phyloP scores from a whole-genome alignment of 768 basidiomycete species.

The Panaeolus cyanescens region DNA sequence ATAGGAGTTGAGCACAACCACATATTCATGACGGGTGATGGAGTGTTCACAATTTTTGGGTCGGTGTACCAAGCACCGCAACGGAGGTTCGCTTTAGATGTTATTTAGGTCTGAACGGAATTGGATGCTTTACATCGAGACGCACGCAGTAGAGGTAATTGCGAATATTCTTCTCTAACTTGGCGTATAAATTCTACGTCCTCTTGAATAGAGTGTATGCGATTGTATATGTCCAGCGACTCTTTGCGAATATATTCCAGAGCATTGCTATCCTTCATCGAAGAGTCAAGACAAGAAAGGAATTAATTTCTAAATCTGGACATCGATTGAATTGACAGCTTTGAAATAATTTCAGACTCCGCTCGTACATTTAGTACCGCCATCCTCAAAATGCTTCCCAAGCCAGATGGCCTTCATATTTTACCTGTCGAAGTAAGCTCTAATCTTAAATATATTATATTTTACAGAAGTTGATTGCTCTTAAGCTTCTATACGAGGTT shows the following conservation, averaged over 20 bases:
- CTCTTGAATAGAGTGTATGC: slow-evolving; percentile 81
- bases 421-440: slow-evolving; percentile 45
- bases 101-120: background rate
- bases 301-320: background rate
- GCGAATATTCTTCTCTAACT: slow-evolving; percentile 43
- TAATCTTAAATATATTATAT: background rate
- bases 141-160: slow-evolving; percentile 59
- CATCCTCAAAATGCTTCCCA: background rate
- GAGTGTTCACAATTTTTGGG: slow-evolving; percentile 53
- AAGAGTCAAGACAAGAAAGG: background rate
- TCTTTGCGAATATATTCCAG: slow-evolving; percentile 64
- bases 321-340: background rate
- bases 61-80: slow-evolving; percentile 95
- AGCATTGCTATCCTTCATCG: slow-evolving; percentile 16
- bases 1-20: background rate
- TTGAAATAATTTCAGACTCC: background rate
- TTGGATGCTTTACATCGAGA: slow-evolving; percentile 10
- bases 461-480: slow-evolving; percentile 9
- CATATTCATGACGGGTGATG: slow-evolving; percentile 2
- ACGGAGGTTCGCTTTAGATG: slow-evolving; percentile 75
- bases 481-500: slow-evolving; percentile 77
- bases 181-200: slow-evolving; percentile 71
- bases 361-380: background rate
- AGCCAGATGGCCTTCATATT: slow-evolving; percentile 21
- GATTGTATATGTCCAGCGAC: slow-evolving; percentile 80